Base-by-base conservation (phyloP, 192 early-diverging fungal species). In the Endogone sp. region DNA sequence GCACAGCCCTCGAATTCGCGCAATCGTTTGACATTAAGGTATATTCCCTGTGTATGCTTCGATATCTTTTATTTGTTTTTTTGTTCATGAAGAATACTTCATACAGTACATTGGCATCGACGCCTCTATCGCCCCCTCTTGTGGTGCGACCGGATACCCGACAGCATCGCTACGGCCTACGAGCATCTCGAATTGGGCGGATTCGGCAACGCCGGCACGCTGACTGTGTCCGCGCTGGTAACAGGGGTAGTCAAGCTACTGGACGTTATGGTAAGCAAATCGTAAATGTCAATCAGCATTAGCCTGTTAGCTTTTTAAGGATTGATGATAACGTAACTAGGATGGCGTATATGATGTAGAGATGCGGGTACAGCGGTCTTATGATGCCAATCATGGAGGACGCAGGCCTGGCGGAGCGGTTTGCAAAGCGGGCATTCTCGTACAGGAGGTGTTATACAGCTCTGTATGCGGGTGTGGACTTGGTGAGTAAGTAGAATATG, bases 351-450 rank as follows among this genome's bases (percentile, higher is more conserved):
- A n/a, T n/a, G 37, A 11, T 49, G 37, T 16, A 69, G 67, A 69
- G 29, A 61, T 60, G 57, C 29, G 67, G 67, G 24, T 69, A 69
- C 30, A 61, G 57, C 10, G 67, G 67, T 2, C 59, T 69, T n/a
- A 69, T 69, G 67, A 16, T 69, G 30, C 67, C 67, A 49, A 61
- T 69, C 3, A 69, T 69, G 67, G 67, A 69, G 31, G 67, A 69
- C 26, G 58, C 59, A 20, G 67, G 67, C 16, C 23, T 69, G 23
- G 67, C 67, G 2, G 28, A 29, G 24, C 55, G 65, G 24, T 67
- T 67, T 67, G 67, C 57, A 3, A 25, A 49, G 29, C 23, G 57
- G 10, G 61, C 27, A 3, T 61, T 60, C 29, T 60, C 21, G 56
- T 58, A 4, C 57, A 69, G 25, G 57, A 69, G 23, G 29, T 69